Conservation (phyloP, 2,329 filamentous ascomycete genomes). For the Cercospora sp. region DNA sequence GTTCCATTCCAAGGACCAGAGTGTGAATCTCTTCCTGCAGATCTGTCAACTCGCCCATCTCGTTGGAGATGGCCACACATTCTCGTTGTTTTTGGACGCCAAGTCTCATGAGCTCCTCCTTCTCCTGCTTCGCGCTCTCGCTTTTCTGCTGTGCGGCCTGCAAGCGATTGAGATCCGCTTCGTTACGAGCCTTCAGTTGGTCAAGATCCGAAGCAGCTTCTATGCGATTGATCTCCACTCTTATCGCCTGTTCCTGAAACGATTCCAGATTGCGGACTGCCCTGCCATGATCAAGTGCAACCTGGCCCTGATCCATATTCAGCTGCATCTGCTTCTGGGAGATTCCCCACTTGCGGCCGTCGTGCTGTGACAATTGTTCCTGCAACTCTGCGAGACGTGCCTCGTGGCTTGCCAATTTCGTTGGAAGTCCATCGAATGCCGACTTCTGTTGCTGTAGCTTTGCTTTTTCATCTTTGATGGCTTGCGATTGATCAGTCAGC, state of each 20-base stretch:
- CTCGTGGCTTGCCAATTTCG: slow-evolving; percentile 64
- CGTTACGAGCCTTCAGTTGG: slow-evolving; percentile 66
- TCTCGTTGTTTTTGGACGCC: slow-evolving; percentile 35
- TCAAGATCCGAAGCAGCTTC: slow-evolving; percentile 82
- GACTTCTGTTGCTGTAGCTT: slow-evolving; percentile 62
- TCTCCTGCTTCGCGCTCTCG: slow-evolving; percentile 51
- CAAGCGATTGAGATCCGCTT: slow-evolving; percentile 71
- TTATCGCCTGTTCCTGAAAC: slow-evolving; percentile 64
- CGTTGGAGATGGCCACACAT: slow-evolving; percentile 1
- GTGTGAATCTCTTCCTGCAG: slow-evolving; percentile 30
- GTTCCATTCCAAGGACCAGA: slow-evolving; percentile 34
- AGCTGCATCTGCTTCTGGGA: slow-evolving; percentile 41
- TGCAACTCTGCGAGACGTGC: slow-evolving; percentile 47
- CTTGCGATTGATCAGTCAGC: slow-evolving; percentile 48
- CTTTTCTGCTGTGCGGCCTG: slow-evolving; percentile 61
- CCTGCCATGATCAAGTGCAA: slow-evolving; percentile 57
- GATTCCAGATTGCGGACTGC: slow-evolving; percentile 63
- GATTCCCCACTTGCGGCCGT: slow-evolving; percentile 51
- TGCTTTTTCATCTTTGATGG: slow-evolving; percentile 23
- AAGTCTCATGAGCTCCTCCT: slow-evolving; percentile 42
- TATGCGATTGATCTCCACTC: slow-evolving; percentile 68
- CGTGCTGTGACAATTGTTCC: slow-evolving; percentile 45
- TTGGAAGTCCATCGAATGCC: slow-evolving; percentile 66
- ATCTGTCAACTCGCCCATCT: slow-evolving; percentile 22
- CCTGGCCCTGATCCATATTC: slow-evolving; percentile 38